Evolutionary conservation across 2,329 filamentous ascomycete genomes (phyloP), one percentile per base, ranked within the genome.

Genomic region (Ceratocystis variospora): DNA sequence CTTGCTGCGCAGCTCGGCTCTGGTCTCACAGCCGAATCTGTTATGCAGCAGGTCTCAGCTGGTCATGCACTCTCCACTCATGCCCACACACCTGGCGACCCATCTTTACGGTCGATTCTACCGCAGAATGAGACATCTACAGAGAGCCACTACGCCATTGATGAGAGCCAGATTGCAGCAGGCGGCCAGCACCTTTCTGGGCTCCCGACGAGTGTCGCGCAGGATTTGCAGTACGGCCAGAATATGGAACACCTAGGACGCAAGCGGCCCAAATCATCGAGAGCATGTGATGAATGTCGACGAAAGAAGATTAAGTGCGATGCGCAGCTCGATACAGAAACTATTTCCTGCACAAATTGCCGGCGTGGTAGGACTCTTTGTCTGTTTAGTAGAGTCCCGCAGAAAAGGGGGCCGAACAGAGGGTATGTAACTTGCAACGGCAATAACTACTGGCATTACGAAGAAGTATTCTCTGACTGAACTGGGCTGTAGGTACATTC

Each of bases 261-360:
- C 69, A 94, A 94, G 74, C 81, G 90, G 68, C 89, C 87, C 5
- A 96, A 96, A 74, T 90, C 94, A 5, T 95, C 90, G 10, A 83
- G 90, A 46, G 91, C 90, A 1, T 96, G 90, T 72, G 90, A 96
- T 73, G 90, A 95, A 73, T 96, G 90, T 73, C 82, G 91, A 55
- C 83, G 90, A 66, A 95, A 95, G 76, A 95, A 93, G 78, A 90
- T 95, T 68, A 89, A 90, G 72, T 96, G 91, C 72, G 90, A 96
- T 76, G 88, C 90, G 3, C 83, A 84, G 68, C 86, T 87, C 7
- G 89, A 95, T 73, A 81, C 82, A 5, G 86, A 85, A 17, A 83
- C 88, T 19, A 83, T 86, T 67, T 86, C 87, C 5, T 96, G 91
- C 72, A 88, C 88, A 2, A 93, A 90, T 72, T 96, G 91, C 74